Evolutionary conservation across 257 asterid species (phyloP), one percentile per base, ranked within the genome.

Genomic region (Fraxinus cuspidata): DNA sequence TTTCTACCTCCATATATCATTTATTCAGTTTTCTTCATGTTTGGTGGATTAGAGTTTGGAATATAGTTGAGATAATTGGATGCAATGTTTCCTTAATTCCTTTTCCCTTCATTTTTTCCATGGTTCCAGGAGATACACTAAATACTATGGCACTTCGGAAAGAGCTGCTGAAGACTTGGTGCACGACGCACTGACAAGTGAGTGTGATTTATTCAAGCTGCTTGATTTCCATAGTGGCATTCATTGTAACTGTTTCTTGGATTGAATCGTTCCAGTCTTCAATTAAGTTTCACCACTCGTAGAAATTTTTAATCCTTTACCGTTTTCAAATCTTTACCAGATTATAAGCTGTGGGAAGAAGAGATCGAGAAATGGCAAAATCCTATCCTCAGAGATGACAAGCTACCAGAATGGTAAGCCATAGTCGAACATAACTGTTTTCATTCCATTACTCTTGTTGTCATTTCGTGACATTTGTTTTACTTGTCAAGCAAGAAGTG

Each of bases 331-430:
- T 79, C 72, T 81, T 75, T 74, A 47, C 78, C 90, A 96, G 99
- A 96, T 67, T 96, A 96, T 80, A 91, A 77, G 90, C 76, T 88
- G 49, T 96, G 99, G 99, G 99, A 96, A 86, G 99, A 91, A 88
- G 99, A 96, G 83, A 96, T 96, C 15, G 98, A 96, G 80, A 92
- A 91, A 82, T 96, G 99, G 99, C 99, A 96, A 83, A 90, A 82
- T 77, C 99, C 98, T 63, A 87, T 96, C 76, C 99, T 96, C 51
- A 87, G 81, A 74, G 97, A 96, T 81, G 92, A 81, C 40, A 86
- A 89, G 67, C 86, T 96, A 49, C 99, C 99, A 31, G 99, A 96
- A 84, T 96, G 99, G 99, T 96, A 77, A 87, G 93, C 58, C 75
- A 70, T 42, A 35, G 68, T 73, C 53, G 38, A 56, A 76, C 35